Evolutionary conservation across 495 filamentous ascomycete species (phyloP), one percentile per base, ranked within the genome.

Genomic region (Penicillium ucsense): DNA sequence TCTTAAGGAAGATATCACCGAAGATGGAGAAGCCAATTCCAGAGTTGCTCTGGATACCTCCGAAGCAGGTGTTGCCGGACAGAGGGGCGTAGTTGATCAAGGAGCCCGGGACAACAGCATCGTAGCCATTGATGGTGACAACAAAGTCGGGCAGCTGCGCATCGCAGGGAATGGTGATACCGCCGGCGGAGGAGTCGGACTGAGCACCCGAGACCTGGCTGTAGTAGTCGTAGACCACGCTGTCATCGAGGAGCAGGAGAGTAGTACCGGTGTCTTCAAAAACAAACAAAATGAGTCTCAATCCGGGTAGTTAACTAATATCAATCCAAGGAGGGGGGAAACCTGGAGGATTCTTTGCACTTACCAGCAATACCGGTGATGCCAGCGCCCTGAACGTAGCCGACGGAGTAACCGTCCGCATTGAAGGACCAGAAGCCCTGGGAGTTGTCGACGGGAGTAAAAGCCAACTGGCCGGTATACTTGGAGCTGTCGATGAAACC

Each of bases 1-100:
- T 76, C 74, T 90, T 89, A 50, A 92, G 75, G 56, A 86, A 86
- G 40, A 89, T 74, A 49, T 89, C 86, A 36, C 86, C 86, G 45
- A 83, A 81, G 62, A 92, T 88, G 47, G 74, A 74, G 58, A 86
- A 78, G 27, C 72, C 77, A 29, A 86, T 71, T 43, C 79, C 80
- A 9, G 66, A 63, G 64, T 82, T 78, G 45, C 62, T 62, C 67
- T 86, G 83, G 48, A 87, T 72, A 12, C 78, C 78, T 44, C 84
- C 84, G 56, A 71, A 81, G 67, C 84, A 87, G 45, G 56, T 73
- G 38, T 73, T 65, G 41, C 61, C 63, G 10, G 64, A 56, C 12
- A 70, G 35, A 27, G 68, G 66, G 4, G 69, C 59, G 52, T 66
- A 72, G 48, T 72, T 74, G 50, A 75, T 70, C 49, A 67, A 55